Base-by-base conservation (phyloP, 148 eudicot genomes). In the Nepenthes gracilis region DNA sequence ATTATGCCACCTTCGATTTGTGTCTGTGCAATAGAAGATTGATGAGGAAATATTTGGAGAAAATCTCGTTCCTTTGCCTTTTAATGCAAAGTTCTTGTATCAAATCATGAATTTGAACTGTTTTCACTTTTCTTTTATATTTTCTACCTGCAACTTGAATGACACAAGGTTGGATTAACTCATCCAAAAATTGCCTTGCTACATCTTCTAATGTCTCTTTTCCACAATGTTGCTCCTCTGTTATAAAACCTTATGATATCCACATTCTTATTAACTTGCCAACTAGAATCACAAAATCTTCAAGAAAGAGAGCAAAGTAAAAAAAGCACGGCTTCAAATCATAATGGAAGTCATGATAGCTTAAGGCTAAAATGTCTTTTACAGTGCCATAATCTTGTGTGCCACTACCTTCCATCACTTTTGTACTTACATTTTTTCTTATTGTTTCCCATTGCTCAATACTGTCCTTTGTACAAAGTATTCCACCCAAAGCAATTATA, bases 241-340 rank as follows among this genome's bases (percentile, higher is more conserved):
- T 0, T 23, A 23, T 23, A 23, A 23, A 23, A 23, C 23, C 23
- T 23, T 23, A 23, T 23, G 23, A 23, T 23, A 23, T 23, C 23
- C 23, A 23, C 23, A 23, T 23, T 23, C 23, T 23, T 23, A 23
- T 23, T 23, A 23, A 23, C 23, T 23, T 23, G 0, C 23, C 23
- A 23, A 23, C 23, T 23, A 23, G 23, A 23, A 23, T 23, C 23
- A 23, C 23, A 23, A 23, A 23, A 23, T 23, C 23, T 23, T 23
- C 23, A 23, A 23, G 0, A 23, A 23, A 23, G 23, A 13, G 50
- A 47, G 7, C 70, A 70, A 56, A 76, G 54, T 57, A 66, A 72
- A 14, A 72, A 51, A 72, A 72, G 48, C 75, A 72, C 33, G 75
- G 67, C 14, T 57, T 57, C 35, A 72, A 35, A 11, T 61, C 66